Evolutionary conservation across 805 yeast species (phyloP).

Genomic region (Vanderwaltozyma polyspora): DNA sequence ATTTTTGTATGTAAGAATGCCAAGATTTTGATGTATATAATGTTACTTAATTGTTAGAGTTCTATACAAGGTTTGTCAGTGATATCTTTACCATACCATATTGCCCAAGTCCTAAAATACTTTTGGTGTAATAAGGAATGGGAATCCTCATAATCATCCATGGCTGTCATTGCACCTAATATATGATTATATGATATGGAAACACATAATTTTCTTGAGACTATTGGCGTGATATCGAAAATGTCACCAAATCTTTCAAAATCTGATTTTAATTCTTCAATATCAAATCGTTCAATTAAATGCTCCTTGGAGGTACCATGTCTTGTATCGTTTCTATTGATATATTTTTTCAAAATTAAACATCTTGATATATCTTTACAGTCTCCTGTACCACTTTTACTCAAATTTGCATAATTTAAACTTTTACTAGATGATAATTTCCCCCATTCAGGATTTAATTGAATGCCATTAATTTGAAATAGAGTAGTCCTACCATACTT

Average conservation of each 20-base stretch:
- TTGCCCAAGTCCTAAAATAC: conserved; percentile 45
- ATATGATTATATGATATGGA: conserved; percentile 50
- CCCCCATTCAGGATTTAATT: conserved; percentile 38
- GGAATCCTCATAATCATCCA: conserved; percentile 32
- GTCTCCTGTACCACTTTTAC: background rate
- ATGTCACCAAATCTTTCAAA: conserved; percentile 49
- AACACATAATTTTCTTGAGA: conserved; percentile 53
- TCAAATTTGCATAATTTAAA: background rate
- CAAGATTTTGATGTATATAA: background rate
- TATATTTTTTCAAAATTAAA: conserved; percentile 3
- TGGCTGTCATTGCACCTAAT: conserved; percentile 48
- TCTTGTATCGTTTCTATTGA: conserved; percentile 15
- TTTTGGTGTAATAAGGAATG: conserved; percentile 30
- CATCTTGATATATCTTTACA: conserved; percentile 3
- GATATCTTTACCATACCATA: conserved; percentile 58
- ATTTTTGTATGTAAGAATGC: background rate
- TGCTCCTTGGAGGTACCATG: conserved; percentile 6
- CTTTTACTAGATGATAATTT: background rate
- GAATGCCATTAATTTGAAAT: conserved; percentile 48
- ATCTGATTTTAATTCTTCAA: conserved; percentile 36
- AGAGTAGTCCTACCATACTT: conserved; percentile 40
- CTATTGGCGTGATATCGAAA: conserved; percentile 52
- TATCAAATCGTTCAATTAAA: conserved; percentile 36
- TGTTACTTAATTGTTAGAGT: conserved; percentile 4
- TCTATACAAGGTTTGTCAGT: conserved; percentile 43